Evolutionary conservation across 2,329 filamentous ascomycete species (phyloP).

Genomic region (Trichoderma koningiopsis): DNA sequence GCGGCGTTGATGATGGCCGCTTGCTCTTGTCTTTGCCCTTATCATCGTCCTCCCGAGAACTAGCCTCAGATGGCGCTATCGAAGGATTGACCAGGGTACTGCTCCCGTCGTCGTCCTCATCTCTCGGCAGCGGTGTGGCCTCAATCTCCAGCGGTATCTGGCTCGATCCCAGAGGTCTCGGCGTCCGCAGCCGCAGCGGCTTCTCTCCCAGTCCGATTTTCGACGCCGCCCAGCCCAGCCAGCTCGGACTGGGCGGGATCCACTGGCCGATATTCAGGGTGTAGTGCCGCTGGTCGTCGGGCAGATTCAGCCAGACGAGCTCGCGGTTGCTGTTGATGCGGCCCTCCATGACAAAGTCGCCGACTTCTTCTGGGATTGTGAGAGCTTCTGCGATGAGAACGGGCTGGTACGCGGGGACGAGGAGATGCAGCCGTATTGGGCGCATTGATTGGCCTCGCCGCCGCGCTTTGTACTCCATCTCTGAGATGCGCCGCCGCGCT

Average conservation of each 20-base stretch:
- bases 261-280: slow-evolving; percentile 40
- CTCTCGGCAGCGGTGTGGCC: neutral
- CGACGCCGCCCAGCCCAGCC: slow-evolving; percentile 34
- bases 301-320: slow-evolving; percentile 44
- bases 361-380: slow-evolving; percentile 41
- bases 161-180: slow-evolving; percentile 34
- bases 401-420: slow-evolving; percentile 45
- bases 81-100: slow-evolving; percentile 24
- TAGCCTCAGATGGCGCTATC: slow-evolving; percentile 10
- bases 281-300: slow-evolving; percentile 38
- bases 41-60: neutral
- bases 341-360: slow-evolving; percentile 43
- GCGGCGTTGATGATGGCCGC: slow-evolving; percentile 6
- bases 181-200: slow-evolving; percentile 29
- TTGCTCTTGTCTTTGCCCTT: neutral
- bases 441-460: slow-evolving; percentile 31
- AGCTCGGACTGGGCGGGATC: slow-evolving; percentile 35
- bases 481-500: slow-evolving; percentile 34
- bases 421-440: slow-evolving; percentile 40
- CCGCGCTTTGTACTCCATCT: slow-evolving; percentile 32
- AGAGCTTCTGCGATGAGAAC: slow-evolving; percentile 43
- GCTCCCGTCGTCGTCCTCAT: slow-evolving; percentile 20
- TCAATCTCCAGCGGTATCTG: slow-evolving; percentile 25
- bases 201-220: slow-evolving; percentile 35
- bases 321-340: slow-evolving; percentile 43